phyloP scores from a whole-genome alignment of 2,329 filamentous ascomycete genomes.

The Nemania sp. region DNA sequence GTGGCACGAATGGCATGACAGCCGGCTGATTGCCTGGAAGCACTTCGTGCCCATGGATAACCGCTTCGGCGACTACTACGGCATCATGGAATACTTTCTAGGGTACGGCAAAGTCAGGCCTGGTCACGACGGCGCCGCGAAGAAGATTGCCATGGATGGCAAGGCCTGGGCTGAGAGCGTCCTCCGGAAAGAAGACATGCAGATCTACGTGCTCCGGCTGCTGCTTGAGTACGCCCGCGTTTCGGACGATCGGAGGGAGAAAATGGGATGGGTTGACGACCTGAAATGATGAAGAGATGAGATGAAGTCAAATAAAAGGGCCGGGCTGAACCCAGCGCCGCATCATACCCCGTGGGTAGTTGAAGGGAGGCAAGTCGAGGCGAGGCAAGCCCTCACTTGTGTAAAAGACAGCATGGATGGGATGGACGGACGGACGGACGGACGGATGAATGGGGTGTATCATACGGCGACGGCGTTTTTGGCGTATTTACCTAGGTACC shows the following conservation, averaged over 20 bases:
- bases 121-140: slow-evolving; percentile 68
- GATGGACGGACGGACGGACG: too few species aligned
- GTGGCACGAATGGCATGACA: slow-evolving; percentile 85
- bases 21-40: slow-evolving; percentile 78
- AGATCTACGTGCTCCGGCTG: slow-evolving; percentile 75
- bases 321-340: background rate
- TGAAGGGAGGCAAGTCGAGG: too few species aligned
- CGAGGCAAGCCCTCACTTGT: slow-evolving; percentile 18
- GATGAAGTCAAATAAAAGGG: slow-evolving; percentile 11
- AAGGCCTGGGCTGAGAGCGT: slow-evolving; percentile 77
- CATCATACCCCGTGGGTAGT: slow-evolving; percentile 19
- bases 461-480: slow-evolving; percentile 44
- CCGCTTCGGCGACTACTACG: slow-evolving; percentile 77
- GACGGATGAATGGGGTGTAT: slow-evolving; percentile 38
- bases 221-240: slow-evolving; percentile 73
- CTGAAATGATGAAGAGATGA: slow-evolving; percentile 49
- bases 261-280: slow-evolving; percentile 68
- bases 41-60: slow-evolving; percentile 87
- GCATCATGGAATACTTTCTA: slow-evolving; percentile 79
- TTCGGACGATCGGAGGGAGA: slow-evolving; percentile 62
- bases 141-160: slow-evolving; percentile 73
- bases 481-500: too few species aligned
- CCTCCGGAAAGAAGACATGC: slow-evolving; percentile 78
- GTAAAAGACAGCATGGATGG: slow-evolving; percentile 25
- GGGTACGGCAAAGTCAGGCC: slow-evolving; percentile 62